Evolutionary conservation across 768 basidiomycete genomes (phyloP).

Genomic region (Agrocybe praecox): DNA sequence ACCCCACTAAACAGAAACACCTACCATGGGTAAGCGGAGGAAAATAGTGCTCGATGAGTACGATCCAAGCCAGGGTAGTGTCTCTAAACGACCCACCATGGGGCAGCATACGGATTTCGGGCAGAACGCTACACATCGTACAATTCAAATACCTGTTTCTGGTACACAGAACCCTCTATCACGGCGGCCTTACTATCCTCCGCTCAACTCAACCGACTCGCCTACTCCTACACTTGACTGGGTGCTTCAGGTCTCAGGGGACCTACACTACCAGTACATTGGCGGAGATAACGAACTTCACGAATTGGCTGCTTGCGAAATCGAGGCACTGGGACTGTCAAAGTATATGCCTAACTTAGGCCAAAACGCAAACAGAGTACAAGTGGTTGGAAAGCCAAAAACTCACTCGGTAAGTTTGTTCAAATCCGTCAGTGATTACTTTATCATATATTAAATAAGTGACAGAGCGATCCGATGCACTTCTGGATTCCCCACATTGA

Average conservation of each 20-base stretch:
- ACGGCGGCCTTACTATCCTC: too few relatives aligned
- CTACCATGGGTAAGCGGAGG: too few relatives aligned
- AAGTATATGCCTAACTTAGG: neutral
- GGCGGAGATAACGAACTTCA: neutral
- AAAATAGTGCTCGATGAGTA: too few relatives aligned
- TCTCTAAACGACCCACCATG: too few relatives aligned
- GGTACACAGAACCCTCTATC: too few relatives aligned
- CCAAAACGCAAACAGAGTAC: neutral
- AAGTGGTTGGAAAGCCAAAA: neutral
- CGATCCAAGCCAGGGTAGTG: too few relatives aligned
- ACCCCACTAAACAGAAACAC: too few relatives aligned
- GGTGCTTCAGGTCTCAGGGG: neutral
- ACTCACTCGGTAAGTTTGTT: neutral
- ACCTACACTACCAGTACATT: neutral
- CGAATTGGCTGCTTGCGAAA: neutral
- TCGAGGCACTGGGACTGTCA: neutral
- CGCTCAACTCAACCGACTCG: neutral
- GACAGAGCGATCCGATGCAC: neutral
- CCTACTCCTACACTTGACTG: neutral
- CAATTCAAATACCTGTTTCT: too few relatives aligned
- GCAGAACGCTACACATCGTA: too few relatives aligned
- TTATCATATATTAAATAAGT: neutral
- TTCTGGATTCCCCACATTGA: neutral
- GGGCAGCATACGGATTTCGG: too few relatives aligned
- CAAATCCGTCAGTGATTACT: too few relatives aligned